Base-by-base conservation (phyloP, 495 filamentous ascomycete species). In the Neurospora sp. region DNA sequence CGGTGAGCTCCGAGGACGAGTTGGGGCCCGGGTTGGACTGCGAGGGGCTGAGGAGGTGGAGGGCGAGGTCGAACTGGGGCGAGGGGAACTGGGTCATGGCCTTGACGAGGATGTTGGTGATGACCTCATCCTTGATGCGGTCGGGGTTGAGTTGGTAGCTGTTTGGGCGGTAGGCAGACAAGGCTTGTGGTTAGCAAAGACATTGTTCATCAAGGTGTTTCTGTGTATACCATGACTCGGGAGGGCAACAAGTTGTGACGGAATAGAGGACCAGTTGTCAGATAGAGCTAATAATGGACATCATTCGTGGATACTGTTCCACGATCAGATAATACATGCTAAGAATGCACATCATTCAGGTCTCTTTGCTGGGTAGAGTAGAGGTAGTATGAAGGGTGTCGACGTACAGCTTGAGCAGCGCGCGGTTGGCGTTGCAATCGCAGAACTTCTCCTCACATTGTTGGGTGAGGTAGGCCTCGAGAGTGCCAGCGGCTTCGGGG, bases 111-210 rank as follows among this genome's bases (percentile, higher is more conserved):
- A 98, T 91, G 87, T 98, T 98, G 87, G 96, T 98, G 81, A 94
- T 93, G 78, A 93, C 93, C 85, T 99, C 96, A 78, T 97, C 91
- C 83, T 94, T 94, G 83, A 94, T 90, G 77, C 97, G 94, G 88
- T 98, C 94, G 27, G 96, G 95, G 89, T 99, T 99, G 88, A 99
- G 97, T 87, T 99, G 96, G 90, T 98, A 99, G 74, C 96, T 99
- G 78, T 73, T 31, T 14, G 60, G 54, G 14, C n/a, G 12, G 41
- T 1, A 35, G 37, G 18, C 72, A 42, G 39, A 70, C 40, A 69
- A 69, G 20, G 3, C 12, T 16, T 66, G 72, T 77, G 76, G 74
- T 74, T 37, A 75, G 76, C 5, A 40, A 44, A 35, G 66, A 66
- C 35, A n/a, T 20, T 62, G 11, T 7, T 18, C 37, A 37, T 66